Percentiles rank a stretch among this genome's conserved stretches.
Conservation (phyloP, 2,329 filamentous ascomycete species). For the Sclerotinia subarctica region DNA sequence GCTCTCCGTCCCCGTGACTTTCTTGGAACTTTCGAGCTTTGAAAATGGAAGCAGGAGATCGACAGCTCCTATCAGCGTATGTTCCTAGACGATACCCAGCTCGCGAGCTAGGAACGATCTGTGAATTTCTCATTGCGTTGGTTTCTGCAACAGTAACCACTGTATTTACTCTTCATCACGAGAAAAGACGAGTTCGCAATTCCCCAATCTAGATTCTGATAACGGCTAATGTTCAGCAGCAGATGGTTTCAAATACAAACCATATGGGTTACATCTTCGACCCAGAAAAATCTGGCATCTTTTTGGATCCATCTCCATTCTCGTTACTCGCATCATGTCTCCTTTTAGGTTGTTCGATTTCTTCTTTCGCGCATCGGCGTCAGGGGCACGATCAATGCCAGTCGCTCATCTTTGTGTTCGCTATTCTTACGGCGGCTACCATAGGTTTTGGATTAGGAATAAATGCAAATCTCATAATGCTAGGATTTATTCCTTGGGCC, state of each 20-base stretch:
- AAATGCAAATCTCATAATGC: slow-evolving; percentile 38
- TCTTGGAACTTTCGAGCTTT: neutral
- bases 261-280: slow-evolving; percentile 19
- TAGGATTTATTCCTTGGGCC: slow-evolving; percentile 41
- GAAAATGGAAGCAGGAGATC: neutral
- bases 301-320: slow-evolving; percentile 38
- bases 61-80: neutral
- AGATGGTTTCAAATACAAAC: slow-evolving; percentile 2
- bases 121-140: slow-evolving; percentile 29
- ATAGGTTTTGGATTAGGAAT: slow-evolving; percentile 33
- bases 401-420: slow-evolving; percentile 36
- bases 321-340: slow-evolving; percentile 40
- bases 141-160: slow-evolving; percentile 30
- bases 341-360: slow-evolving; percentile 40
- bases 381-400: slow-evolving; percentile 38
- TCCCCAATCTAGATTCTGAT: neutral
- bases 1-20: neutral
- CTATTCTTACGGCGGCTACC: slow-evolving; percentile 30
- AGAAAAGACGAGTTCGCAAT: slow-evolving; percentile 24
- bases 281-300: slow-evolving; percentile 25
- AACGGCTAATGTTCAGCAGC: neutral
- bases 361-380: slow-evolving; percentile 40
- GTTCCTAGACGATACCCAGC: slow-evolving; percentile 18
- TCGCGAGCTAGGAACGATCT: slow-evolving; percentile 26
- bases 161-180: slow-evolving; percentile 34